Evolutionary conservation across 805 yeast species (phyloP).

Genomic region (Saturnispora hagleri): DNA sequence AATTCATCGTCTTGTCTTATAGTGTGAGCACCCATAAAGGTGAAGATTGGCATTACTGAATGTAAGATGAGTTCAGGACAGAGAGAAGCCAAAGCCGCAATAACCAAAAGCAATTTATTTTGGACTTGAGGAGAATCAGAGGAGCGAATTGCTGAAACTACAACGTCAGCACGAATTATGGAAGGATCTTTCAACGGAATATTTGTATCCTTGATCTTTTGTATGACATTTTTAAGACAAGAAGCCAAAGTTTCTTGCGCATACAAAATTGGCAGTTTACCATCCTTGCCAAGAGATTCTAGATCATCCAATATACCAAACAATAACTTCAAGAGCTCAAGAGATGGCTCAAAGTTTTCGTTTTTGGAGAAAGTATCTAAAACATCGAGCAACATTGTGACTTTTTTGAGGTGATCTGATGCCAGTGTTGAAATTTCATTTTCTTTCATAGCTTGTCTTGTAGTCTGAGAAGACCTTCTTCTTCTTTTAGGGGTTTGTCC

Average conservation of each 20-base stretch:
- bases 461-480: slow-evolving; percentile 68
- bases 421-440: slow-evolving; percentile 70
- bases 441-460: slow-evolving; percentile 66
- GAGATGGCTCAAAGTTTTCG: slow-evolving; percentile 19
- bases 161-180: slow-evolving; percentile 75
- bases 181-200: slow-evolving; percentile 42
- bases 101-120: slow-evolving; percentile 73
- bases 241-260: slow-evolving; percentile 86
- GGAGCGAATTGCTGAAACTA: slow-evolving; percentile 84
- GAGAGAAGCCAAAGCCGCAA: slow-evolving; percentile 78
- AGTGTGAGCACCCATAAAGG: slow-evolving; percentile 98
- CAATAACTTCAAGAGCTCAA: slow-evolving; percentile 31
- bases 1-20: slow-evolving; percentile 95
- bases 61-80: slow-evolving; percentile 89
- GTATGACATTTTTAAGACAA: slow-evolving; percentile 67
- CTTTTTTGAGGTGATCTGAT: slow-evolving; percentile 62
- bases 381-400: slow-evolving; percentile 73
- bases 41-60: slow-evolving; percentile 98
- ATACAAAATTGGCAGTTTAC: slow-evolving; percentile 82
- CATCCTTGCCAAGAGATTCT: slow-evolving; percentile 82
- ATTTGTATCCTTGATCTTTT: slow-evolving; percentile 36
- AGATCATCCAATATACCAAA: slow-evolving; percentile 63
- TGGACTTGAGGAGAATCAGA: slow-evolving; percentile 93
- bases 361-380: slow-evolving; percentile 42
- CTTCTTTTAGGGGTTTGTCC: slow-evolving; percentile 62